Conservation (phyloP, 1,284 basidiomycete genomes). For the Cutaneotrichosporon cutaneum region DNA sequence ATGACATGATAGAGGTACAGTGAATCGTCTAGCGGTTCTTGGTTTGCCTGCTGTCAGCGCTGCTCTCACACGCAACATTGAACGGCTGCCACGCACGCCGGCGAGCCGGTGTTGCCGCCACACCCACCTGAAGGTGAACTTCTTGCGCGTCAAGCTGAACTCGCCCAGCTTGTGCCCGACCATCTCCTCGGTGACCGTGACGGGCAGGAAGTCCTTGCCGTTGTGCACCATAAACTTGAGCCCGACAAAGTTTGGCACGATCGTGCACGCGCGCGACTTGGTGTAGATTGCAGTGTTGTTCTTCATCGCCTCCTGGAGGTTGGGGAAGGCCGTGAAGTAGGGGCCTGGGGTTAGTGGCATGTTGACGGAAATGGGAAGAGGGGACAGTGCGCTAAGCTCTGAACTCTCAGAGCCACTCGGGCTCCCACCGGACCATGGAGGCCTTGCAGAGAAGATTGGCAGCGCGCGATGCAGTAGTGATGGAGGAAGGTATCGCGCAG, state of each 20-base stretch:
- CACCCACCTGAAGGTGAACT: slow-evolving; percentile 54
- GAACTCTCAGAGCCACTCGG: too few relatives aligned
- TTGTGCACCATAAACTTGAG: slow-evolving; percentile 91
- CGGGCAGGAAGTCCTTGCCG: slow-evolving; percentile 84
- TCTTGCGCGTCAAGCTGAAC: slow-evolving; percentile 79
- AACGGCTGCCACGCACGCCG: too few relatives aligned
- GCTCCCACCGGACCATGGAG: too few relatives aligned
- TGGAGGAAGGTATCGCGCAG: too few relatives aligned
- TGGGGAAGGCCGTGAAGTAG: slow-evolving; percentile 92
- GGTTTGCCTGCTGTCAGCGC: slow-evolving; percentile 24
- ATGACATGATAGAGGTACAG: slow-evolving; percentile 14
- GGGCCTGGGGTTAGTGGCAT: slow-evolving; percentile 64
- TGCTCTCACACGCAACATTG: neutral
- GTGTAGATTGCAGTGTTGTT: slow-evolving; percentile 86
- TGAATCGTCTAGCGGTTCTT: slow-evolving; percentile 25
- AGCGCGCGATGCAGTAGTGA: too few relatives aligned
- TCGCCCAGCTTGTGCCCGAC: slow-evolving; percentile 97
- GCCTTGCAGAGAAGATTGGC: too few relatives aligned
- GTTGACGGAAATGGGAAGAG: neutral
- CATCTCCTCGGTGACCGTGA: slow-evolving; percentile 92
- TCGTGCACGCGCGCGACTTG: slow-evolving; percentile 83
- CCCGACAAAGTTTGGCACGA: slow-evolving; percentile 91
- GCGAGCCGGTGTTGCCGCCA: too few relatives aligned
- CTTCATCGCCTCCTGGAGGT: slow-evolving; percentile 75
- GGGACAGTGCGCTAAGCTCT: neutral